Evolutionary conservation across 192 early-diverging fungal genomes (phyloP).

Genomic region (Backusella macrospora): DNA sequence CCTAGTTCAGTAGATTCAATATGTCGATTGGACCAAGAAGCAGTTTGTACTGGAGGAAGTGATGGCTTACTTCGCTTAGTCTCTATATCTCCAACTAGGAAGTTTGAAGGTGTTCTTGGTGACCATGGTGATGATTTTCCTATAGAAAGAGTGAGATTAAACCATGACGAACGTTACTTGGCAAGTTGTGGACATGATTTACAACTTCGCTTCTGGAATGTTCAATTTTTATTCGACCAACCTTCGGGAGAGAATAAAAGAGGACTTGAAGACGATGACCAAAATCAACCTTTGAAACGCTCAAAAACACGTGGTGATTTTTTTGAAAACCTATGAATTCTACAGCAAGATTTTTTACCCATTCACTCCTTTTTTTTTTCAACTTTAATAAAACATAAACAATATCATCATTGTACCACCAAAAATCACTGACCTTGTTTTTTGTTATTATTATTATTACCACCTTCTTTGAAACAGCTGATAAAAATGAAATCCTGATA

Average conservation of each 20-base stretch:
- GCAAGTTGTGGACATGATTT: slow-evolving; percentile 91
- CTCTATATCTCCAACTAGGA: slow-evolving; percentile 81
- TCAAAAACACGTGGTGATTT: slow-evolving; percentile 21
- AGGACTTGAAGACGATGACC: neutral
- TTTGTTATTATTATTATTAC: neutral
- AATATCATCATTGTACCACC: slow-evolving; percentile 4
- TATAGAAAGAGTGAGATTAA: slow-evolving; percentile 81
- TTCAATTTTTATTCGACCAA: slow-evolving; percentile 56
- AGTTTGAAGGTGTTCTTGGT: slow-evolving; percentile 86
- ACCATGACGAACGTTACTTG: slow-evolving; percentile 68
- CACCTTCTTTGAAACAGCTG: neutral
- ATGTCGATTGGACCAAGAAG: slow-evolving; percentile 78
- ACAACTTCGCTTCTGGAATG: slow-evolving; percentile 88
- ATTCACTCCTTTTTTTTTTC: neutral
- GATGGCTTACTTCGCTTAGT: slow-evolving; percentile 90
- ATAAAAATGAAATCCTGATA: neutral
- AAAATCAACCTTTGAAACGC: slow-evolving; percentile 6
- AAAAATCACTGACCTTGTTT: neutral
- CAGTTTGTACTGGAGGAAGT: slow-evolving; percentile 88
- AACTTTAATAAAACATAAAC: neutral
- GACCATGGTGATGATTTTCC: slow-evolving; percentile 86
- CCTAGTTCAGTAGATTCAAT: slow-evolving; percentile 90
- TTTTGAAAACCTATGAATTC: slow-evolving; percentile 5
- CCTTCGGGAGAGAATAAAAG: neutral
- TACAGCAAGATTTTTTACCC: neutral